Conservation (phyloP, 2,329 filamentous ascomycete species). For the Colletotrichum salicis region DNA sequence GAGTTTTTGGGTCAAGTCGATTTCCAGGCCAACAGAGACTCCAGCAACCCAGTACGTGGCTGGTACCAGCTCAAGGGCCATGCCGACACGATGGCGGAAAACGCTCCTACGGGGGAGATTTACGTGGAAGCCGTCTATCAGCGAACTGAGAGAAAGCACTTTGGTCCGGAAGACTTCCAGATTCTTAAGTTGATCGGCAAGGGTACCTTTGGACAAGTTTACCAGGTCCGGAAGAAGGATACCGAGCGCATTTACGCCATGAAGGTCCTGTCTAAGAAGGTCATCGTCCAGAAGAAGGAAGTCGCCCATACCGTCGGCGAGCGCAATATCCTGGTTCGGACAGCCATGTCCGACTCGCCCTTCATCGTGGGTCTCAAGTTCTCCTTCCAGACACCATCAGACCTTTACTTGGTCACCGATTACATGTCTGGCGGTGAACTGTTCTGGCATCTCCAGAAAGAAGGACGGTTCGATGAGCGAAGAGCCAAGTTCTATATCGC, state of each 20-base stretch:
- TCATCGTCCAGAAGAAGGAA: constrained; percentile 99
- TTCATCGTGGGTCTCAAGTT: constrained; percentile 99
- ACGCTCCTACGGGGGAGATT: constrained; percentile 86
- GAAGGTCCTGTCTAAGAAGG: constrained; percentile 99
- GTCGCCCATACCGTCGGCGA: constrained; percentile 97
- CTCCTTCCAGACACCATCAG: constrained; percentile 96
- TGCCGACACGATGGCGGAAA: constrained; percentile 75
- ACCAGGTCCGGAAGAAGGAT: constrained; percentile 97
- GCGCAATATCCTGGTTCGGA: constrained; percentile 95
- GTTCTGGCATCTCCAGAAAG: constrained; percentile 98
- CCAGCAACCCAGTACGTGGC: constrained; percentile 77
- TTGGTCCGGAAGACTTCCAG: constrained; percentile 94
- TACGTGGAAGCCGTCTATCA: constrained; percentile 89
- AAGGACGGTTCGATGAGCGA: constrained; percentile 93
- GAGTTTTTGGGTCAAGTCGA: constrained; percentile 92
- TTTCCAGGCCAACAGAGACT: constrained; percentile 75
- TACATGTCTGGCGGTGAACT: constrained; percentile 99
- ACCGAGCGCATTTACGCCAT: constrained; percentile 97
- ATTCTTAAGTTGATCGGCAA: constrained; percentile 97
- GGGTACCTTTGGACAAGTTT: constrained; percentile 97
- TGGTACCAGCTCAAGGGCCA: constrained; percentile 88
- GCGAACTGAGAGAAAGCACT: constrained; percentile 87
- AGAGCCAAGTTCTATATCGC: constrained; percentile 99
- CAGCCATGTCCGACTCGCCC: constrained; percentile 92
- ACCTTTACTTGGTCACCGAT: constrained; percentile 97